Percentiles rank a stretch among this genome's conserved stretches.
Evolutionary conservation across 208 protist species (phyloP).

Genomic region (Angomonas deanei): DNA sequence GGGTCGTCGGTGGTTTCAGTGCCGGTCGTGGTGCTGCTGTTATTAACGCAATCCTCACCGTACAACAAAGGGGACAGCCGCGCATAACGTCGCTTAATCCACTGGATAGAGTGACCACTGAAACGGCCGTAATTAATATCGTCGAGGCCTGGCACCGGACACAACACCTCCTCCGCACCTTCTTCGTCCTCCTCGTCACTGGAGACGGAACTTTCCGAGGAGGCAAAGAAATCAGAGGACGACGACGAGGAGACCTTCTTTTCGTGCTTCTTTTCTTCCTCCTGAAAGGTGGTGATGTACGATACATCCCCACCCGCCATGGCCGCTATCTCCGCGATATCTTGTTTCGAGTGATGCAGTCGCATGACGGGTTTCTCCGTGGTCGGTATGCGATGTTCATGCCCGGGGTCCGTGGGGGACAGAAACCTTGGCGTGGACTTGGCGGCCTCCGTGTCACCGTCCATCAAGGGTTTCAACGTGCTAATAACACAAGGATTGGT

Average conservation of each 20-base stretch:
- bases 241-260: constrained; percentile 1
- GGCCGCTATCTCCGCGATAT: not conserved
- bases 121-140: constrained; percentile 85
- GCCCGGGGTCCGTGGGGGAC: too few relatives aligned
- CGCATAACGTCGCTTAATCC: constrained; percentile 57
- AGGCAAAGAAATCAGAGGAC: not conserved
- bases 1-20: not conserved
- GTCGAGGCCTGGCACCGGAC: constrained; percentile 71
- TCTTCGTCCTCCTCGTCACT: constrained; percentile 31
- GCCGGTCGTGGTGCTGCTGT: not conserved
- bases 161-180: constrained; percentile 60
- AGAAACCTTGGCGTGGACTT: too few relatives aligned
- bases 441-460: too few relatives aligned
- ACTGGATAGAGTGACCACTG: constrained; percentile 50
- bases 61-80: constrained; percentile 59
- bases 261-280: not conserved
- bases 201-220: not conserved
- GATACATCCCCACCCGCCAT: not conserved
- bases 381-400: not conserved
- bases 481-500: constrained; percentile 71
- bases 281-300: not conserved
- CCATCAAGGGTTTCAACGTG: constrained; percentile 58
- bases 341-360: not conserved
- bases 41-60: constrained; percentile 12
- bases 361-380: not conserved